Percentiles rank a stretch among this genome's conserved stretches.
phyloP scores from a whole-genome alignment of 1,139 yeast species.

The Entelexis paramagnoliae region DNA sequence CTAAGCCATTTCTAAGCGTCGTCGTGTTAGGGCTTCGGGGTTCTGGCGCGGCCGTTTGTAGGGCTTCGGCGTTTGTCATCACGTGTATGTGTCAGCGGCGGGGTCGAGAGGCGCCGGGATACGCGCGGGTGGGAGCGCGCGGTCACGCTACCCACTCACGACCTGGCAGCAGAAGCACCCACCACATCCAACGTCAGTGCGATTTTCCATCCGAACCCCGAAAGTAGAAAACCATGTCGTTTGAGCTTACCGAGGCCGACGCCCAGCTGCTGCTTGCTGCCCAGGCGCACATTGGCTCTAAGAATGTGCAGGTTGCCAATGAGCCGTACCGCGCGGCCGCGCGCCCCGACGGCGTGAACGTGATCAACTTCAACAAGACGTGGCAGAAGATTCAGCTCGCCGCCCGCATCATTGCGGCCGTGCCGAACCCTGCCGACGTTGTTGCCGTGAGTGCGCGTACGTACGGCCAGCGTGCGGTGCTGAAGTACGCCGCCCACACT shows the following conservation, averaged over 20 bases:
- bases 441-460: constrained; percentile 99
- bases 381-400: constrained; percentile 99
- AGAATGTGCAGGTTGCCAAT: constrained; percentile 99
- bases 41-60: neutral
- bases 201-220: constrained; percentile 11
- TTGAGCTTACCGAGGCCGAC: constrained; percentile 73
- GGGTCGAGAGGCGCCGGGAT: neutral
- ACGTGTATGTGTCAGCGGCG: neutral
- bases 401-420: constrained; percentile 99
- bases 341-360: constrained; percentile 99
- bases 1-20: no score
- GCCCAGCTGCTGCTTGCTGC: constrained; percentile 99
- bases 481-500: constrained; percentile 99
- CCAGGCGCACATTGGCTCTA: constrained; percentile 98
- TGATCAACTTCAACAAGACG: constrained; percentile 97
- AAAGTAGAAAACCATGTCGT: constrained; percentile 19
- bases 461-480: constrained; percentile 99
- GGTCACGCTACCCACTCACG: constrained; percentile 9
- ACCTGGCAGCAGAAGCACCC: constrained; percentile 3
- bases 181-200: constrained; percentile 3
- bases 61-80: neutral
- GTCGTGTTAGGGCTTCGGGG: neutral
- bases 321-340: constrained; percentile 98
- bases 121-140: neutral
- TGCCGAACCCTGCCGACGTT: constrained; percentile 96